These are phyloP conservation scores for Suillus plorans DNA, from an alignment of 768 basidiomycete species.

Conservation along the genomic window DNA sequence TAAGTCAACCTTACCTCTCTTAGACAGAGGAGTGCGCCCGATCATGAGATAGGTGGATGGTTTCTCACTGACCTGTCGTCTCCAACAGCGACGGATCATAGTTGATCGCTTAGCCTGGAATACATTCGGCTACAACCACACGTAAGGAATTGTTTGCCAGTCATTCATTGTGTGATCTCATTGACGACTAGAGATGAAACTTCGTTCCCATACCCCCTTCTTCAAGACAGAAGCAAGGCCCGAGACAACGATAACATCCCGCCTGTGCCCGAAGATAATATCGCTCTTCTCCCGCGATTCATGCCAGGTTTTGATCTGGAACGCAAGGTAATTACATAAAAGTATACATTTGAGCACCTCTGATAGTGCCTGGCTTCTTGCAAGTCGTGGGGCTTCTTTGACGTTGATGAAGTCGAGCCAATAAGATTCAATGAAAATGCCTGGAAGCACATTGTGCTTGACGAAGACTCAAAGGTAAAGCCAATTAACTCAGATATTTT, in stretches of 20 bases:
- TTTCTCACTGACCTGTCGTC: not conserved
- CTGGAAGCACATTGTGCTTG: conserved; percentile 7
- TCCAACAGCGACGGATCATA: conserved; percentile 5
- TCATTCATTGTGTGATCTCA: not conserved
- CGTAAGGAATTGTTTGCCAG: not conserved
- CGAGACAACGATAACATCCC: not conserved
- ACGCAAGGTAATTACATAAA: not conserved
- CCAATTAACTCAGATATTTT: not conserved
- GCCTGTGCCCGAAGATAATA: not conserved
- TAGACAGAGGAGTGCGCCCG: conserved; percentile 1
- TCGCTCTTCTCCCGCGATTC: conserved; percentile 1
- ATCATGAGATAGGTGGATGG: not conserved
- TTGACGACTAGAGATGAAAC: not conserved
- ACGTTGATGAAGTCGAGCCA: not conserved
- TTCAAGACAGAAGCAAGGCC: not conserved
- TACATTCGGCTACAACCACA: not conserved
- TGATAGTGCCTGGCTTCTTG: not conserved
- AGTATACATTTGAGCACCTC: not conserved
- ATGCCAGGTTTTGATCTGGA: conserved; percentile 5
- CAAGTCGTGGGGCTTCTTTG: not conserved
- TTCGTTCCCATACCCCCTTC: not conserved
- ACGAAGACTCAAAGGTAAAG: conserved; percentile 1
- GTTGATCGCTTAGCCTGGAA: conserved; percentile 6
- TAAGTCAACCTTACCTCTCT: not conserved
- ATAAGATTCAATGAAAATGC: conserved; percentile 7